Base-by-base conservation (phyloP, 495 filamentous ascomycete genomes). In the Hyaloscypha finlandica region DNA sequence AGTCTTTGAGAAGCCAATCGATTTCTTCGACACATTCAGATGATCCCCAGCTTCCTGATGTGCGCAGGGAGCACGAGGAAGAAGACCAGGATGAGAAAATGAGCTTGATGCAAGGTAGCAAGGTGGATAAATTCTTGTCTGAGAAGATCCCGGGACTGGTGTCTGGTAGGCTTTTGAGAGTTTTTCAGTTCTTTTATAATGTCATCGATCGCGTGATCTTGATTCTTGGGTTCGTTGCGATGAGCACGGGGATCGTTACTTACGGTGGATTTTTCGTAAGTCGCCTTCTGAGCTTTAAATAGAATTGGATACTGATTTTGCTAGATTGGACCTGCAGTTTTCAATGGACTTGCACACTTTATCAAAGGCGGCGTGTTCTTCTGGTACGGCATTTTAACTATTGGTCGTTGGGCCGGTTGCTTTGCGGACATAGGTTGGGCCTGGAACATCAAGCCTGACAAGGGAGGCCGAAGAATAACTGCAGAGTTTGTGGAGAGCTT, bases 301-400 rank as follows among this genome's bases (percentile, higher is more conserved):
- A 32, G 56, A 42, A 62, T 29, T 25, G 8, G 37, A 51, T 30
- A 48, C 65, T 57, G 58, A 60, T 64, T 30, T 54, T 5, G 29
- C 3, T n/a, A 67, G 59, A 67, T 67, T 42, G 53, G 69, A 22
- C 19, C 33, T 39, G 79, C 83, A 25, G 77, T 96, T 58, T 95
- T 97, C 83, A 94, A 90, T 71, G 92, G 93, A 6, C 81, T 97
- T 42, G 94, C 95, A 37, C 95, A 98, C 77, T 96, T 91, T 77
- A 91, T 97, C 75, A 99, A 98, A 74, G 95, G 94, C 61, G 92
- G 92, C n/a, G 91, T 98, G 64, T 99, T 99, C 79, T 92, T 97
- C 77, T 92, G 92, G 90, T 93, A 97, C 66, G 95, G 95, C 20
- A 74, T 97, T 14, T 77, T 98, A 32, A 95, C 92, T 0, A 85